Conservation (phyloP, 495 filamentous ascomycete species). For the Aspergillus mulundensis region DNA sequence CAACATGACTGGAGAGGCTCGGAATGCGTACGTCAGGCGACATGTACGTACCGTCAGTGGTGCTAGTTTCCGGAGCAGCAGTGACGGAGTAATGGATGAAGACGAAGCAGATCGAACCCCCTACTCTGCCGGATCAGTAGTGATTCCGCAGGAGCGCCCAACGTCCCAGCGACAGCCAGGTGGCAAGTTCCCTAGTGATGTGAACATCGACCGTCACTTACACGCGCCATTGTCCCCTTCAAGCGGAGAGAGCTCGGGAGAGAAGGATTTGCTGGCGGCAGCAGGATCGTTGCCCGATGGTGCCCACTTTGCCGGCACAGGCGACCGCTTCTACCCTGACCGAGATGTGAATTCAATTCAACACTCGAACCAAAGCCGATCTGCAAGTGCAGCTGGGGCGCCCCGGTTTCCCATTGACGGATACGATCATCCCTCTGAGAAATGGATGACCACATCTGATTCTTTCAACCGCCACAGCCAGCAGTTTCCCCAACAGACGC, state of each 20-base stretch:
- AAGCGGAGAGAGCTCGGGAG: constrained; percentile 67
- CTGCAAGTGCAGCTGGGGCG: constrained; percentile 3
- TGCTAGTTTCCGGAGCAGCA: constrained; percentile 60
- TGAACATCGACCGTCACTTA: constrained; percentile 75
- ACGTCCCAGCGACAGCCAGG: constrained; percentile 65
- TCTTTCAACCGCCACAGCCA: constrained; percentile 24
- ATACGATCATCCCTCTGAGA: constrained; percentile 43
- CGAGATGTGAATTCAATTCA: constrained; percentile 10
- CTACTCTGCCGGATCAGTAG: constrained; percentile 59
- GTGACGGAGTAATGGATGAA: constrained; percentile 76
- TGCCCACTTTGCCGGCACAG: constrained; percentile 20
- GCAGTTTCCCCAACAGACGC: constrained; percentile 11
- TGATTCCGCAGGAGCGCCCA: constrained; percentile 40
- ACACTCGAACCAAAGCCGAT: constrained; percentile 8
- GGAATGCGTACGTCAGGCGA: constrained; percentile 76
- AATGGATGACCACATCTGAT: constrained; percentile 39
- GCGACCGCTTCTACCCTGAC: constrained; percentile 15
- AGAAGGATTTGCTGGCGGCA: constrained; percentile 56
- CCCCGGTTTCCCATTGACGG: constrained; percentile 23
- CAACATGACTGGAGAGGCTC: constrained; percentile 83
- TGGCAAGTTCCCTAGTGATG: constrained; percentile 85
- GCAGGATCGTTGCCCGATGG: constrained; percentile 51
- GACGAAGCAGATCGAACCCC: constrained; percentile 78
- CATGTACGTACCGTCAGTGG: constrained; percentile 73
- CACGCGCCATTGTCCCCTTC: constrained; percentile 71